Evolutionary conservation across 495 filamentous ascomycete species (phyloP).

Genomic region (Xylaria telfairii): DNA sequence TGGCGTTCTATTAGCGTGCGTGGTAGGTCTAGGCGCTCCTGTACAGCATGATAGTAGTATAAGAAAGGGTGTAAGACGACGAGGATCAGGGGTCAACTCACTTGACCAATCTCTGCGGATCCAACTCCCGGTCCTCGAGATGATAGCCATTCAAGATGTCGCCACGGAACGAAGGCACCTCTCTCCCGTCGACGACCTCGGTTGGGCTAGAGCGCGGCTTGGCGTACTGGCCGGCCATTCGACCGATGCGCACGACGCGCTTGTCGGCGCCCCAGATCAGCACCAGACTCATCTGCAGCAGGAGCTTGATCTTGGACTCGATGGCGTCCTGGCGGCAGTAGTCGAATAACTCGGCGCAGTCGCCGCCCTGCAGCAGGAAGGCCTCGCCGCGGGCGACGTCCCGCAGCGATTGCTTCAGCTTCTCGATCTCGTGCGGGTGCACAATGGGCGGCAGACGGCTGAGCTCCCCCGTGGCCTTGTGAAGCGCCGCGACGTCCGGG

Average conservation of each 20-base stretch:
- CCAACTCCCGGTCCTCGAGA: constrained; percentile 70
- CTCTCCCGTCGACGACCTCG: constrained; percentile 77
- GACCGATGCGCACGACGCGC: constrained; percentile 90
- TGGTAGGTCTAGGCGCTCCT: background rate
- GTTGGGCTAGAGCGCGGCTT: constrained; percentile 91
- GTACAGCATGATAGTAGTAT: background rate
- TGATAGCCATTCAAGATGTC: constrained; percentile 94
- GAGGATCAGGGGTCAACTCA: constrained; percentile 33
- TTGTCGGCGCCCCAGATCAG: constrained; percentile 90
- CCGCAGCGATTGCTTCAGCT: constrained; percentile 73
- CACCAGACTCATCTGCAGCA: constrained; percentile 94
- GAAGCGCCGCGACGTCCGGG: constrained; percentile 66
- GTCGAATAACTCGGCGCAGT: constrained; percentile 96
- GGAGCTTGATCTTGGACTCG: constrained; percentile 93
- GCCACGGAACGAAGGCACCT: constrained; percentile 88
- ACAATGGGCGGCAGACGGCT: constrained; percentile 85
- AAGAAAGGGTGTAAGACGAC: constrained; percentile 15
- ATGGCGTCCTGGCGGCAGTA: constrained; percentile 92
- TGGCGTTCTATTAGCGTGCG: constrained; percentile 32
- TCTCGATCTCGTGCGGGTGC: constrained; percentile 82
- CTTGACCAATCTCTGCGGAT: constrained; percentile 81
- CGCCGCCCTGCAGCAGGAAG: constrained; percentile 94
- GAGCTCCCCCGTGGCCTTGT: constrained; percentile 72
- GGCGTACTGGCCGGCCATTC: constrained; percentile 97
- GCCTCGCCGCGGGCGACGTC: constrained; percentile 93